These are phyloP conservation scores for Potentilla sterilis DNA, from an alignment of 306 rosid genomes.

Conservation along the genomic window DNA sequence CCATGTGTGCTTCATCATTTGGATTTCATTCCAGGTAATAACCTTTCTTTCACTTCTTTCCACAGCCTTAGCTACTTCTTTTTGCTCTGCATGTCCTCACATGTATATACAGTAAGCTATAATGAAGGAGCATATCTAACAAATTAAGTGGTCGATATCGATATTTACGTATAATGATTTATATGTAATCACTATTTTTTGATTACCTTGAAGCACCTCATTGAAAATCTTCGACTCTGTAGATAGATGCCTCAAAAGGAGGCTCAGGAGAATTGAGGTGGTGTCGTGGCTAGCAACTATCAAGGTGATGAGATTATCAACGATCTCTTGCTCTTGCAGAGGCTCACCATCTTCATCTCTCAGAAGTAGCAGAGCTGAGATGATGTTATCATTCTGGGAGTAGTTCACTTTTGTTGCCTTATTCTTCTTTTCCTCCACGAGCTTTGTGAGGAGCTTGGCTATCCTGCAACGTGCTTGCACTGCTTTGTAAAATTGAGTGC, in stretches of 20 bases:
- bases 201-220: conserved; percentile 16
- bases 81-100: conserved; percentile 3
- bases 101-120: neutral
- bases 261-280: conserved; percentile 14
- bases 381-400: neutral
- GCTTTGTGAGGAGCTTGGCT: conserved; percentile 1
- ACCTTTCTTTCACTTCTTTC: conserved; percentile 2
- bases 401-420: neutral
- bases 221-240: neutral
- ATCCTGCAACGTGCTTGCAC: conserved; percentile 8
- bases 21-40: conserved; percentile 16
- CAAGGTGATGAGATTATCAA: conserved; percentile 2
- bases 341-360: conserved; percentile 16
- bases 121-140: neutral
- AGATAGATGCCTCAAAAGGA: conserved; percentile 6
- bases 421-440: neutral
- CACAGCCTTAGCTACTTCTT: conserved; percentile 6
- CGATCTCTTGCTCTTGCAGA: conserved; percentile 13
- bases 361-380: conserved; percentile 2
- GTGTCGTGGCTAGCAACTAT: conserved; percentile 24
- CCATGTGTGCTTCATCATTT: conserved; percentile 22
- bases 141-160: neutral
- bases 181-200: neutral
- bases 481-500: conserved; percentile 12
- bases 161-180: neutral